phyloP scores from a whole-genome alignment of 495 filamentous ascomycete species.

The Neurospora sp. region DNA sequence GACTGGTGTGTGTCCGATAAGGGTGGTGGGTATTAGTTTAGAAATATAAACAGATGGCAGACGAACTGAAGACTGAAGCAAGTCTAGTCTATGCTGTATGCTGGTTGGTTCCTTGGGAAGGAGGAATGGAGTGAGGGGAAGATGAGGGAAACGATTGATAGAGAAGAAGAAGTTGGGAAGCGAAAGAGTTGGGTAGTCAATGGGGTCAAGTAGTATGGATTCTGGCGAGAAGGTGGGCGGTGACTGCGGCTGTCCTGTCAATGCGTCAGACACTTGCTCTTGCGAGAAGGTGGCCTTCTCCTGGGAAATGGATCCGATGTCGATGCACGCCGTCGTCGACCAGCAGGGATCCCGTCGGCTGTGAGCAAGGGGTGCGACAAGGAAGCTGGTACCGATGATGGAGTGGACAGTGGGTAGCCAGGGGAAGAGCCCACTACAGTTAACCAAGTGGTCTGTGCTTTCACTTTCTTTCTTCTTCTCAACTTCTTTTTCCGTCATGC shows the following conservation, averaged over 20 bases:
- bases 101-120: neutral
- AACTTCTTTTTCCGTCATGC: neutral
- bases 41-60: neutral
- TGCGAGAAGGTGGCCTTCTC: neutral
- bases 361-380: neutral
- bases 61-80: neutral
- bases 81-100: neutral
- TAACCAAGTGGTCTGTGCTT: neutral
- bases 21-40: neutral
- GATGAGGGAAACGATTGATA: neutral
- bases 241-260: neutral
- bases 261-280: neutral
- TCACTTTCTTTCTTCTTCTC: neutral
- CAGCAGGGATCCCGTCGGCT: neutral
- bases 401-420: neutral
- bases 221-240: neutral
- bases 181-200: neutral
- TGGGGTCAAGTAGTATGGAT: neutral
- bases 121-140: neutral
- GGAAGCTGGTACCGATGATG: neutral
- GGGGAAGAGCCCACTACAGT: neutral
- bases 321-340: neutral
- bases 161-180: neutral
- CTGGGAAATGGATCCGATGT: neutral
- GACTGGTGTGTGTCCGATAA: neutral